Evolutionary conservation across 179 eudicot species (phyloP).

Genomic region (Carnegiea gigantea): DNA sequence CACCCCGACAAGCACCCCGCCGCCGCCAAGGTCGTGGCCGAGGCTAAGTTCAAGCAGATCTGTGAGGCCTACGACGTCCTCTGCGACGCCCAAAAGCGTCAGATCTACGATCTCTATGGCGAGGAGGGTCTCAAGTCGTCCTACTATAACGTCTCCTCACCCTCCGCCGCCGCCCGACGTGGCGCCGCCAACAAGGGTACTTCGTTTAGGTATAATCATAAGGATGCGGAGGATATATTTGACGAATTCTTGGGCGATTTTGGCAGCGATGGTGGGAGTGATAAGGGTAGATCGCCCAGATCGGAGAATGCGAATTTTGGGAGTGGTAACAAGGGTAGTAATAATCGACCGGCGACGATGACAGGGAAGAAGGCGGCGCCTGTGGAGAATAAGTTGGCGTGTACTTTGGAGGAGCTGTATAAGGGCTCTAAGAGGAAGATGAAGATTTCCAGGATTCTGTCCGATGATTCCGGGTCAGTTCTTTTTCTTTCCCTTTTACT

Average conservation of each 20-base stretch:
- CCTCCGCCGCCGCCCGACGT: conserved; percentile 29
- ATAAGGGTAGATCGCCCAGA: conserved; percentile 11
- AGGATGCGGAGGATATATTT: conserved; percentile 51
- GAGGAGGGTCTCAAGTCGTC: conserved; percentile 51
- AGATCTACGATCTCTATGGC: conserved; percentile 78
- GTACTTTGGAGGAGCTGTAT: conserved; percentile 85
- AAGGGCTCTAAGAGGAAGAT: conserved; percentile 78
- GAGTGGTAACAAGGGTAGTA: background rate
- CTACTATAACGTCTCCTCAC: conserved; percentile 25
- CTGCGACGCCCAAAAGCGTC: conserved; percentile 64
- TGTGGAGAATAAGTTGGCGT: conserved; percentile 49
- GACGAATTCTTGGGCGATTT: conserved; percentile 51
- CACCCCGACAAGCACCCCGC: conserved; percentile 86
- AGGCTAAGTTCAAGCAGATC: conserved; percentile 84
- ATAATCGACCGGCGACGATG: no score
- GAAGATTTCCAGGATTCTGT: conserved; percentile 72
- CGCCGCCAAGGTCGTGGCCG: conserved; percentile 48
- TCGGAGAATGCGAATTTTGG: background rate
- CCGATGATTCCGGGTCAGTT: conserved; percentile 70
- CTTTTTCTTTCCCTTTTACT: background rate
- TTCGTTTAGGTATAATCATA: conserved; percentile 31
- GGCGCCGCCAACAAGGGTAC: conserved; percentile 13
- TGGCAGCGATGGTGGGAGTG: conserved; percentile 20
- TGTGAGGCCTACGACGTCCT: conserved; percentile 87
- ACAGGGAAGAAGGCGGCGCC: conserved; percentile 22